These are phyloP conservation scores for Pleodorina starrii DNA, from an alignment of 139 green algal species.

Conservation along the genomic window DNA sequence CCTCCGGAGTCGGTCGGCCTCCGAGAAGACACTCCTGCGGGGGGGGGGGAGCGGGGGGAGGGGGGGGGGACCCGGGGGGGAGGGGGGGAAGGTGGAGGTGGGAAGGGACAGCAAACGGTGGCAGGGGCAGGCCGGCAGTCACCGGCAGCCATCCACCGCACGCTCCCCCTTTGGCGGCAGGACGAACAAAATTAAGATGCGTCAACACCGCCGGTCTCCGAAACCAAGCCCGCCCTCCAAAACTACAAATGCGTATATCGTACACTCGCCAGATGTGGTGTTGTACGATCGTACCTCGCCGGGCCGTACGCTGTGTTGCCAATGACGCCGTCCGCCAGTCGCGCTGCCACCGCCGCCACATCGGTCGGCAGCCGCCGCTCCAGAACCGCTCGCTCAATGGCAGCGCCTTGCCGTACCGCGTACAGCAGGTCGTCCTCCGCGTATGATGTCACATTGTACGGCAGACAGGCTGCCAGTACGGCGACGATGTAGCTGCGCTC, in stretches of 20 bases:
- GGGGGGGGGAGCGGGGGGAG: not conserved
- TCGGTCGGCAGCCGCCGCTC: conserved; percentile 13
- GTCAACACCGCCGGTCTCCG: no score
- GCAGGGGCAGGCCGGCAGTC: no score
- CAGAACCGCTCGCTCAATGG: conserved; percentile 29
- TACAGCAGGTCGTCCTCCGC: conserved; percentile 52
- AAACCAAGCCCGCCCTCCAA: no score
- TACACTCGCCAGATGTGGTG: no score
- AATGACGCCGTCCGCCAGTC: conserved; percentile 20
- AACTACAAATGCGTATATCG: no score
- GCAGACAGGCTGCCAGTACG: conserved; percentile 46
- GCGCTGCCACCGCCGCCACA: not conserved
- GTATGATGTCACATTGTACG: conserved; percentile 43
- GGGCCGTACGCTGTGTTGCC: conserved; percentile 23
- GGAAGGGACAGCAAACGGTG: no score
- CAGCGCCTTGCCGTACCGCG: conserved; percentile 40
- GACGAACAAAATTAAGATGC: no score
- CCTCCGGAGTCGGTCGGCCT: conserved; percentile 2
- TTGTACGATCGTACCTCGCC: not conserved
- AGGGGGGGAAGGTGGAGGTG: no score
- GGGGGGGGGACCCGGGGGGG: not conserved
- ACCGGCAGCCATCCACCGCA: no score
- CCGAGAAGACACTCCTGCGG: not conserved
- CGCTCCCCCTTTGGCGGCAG: no score
- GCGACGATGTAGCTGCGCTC: conserved; percentile 29